Percentiles rank a stretch among this genome's conserved stretches.
Conservation (phyloP, 176 grass and related monocot genomes). For the Otatea glauca region DNA sequence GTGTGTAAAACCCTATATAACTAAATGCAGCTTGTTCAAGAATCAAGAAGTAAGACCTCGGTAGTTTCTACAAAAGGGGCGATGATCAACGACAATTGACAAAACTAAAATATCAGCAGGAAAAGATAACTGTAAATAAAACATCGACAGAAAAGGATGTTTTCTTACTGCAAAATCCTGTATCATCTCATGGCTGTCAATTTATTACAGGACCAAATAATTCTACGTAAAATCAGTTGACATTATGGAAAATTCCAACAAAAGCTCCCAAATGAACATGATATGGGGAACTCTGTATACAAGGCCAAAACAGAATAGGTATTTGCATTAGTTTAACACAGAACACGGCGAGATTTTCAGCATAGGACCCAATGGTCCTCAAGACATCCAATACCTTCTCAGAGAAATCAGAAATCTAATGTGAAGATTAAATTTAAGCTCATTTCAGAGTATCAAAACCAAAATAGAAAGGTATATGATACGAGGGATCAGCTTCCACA, state of each 20-base stretch:
- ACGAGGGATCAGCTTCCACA: not conserved
- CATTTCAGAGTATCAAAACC: not conserved
- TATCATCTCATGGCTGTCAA: not conserved
- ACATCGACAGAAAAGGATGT: not conserved
- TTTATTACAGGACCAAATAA: not conserved
- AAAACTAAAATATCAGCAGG: not conserved
- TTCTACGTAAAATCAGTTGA: not conserved
- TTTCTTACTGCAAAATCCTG: not conserved
- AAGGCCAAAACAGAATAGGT: not conserved
- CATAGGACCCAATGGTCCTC: not conserved
- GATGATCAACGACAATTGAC: not conserved
- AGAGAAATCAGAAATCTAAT: slow-evolving; percentile 2
- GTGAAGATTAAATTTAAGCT: not conserved
- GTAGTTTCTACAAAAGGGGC: not conserved
- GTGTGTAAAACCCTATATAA: not conserved
- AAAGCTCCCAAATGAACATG: not conserved
- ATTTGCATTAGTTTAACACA: not conserved
- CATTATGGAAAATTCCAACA: not conserved
- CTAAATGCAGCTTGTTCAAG: not conserved
- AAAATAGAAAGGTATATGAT: not conserved
- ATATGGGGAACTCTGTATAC: not conserved
- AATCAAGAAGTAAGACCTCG: not conserved
- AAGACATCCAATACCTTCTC: not conserved
- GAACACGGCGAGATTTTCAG: not conserved
- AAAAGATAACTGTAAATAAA: not conserved